phyloP scores from a whole-genome alignment of 306 rosid species.

The Dicorynia guianensis region DNA sequence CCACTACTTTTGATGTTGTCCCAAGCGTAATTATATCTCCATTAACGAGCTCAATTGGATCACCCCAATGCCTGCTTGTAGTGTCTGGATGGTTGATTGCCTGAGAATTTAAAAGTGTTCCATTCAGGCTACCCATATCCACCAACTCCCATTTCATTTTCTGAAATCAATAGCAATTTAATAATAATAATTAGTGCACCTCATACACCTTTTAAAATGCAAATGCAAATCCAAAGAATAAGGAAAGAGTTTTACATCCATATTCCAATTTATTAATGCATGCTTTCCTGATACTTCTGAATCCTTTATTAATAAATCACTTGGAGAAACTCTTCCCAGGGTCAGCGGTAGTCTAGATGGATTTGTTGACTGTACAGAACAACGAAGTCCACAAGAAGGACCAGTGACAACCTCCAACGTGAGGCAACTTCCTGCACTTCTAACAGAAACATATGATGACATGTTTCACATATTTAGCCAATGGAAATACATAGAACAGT shows the following conservation, averaged over 20 bases:
- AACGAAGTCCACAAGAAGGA: slow-evolving; percentile 74
- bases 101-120: slow-evolving; percentile 80
- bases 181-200: slow-evolving; percentile 33
- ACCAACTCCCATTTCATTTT: slow-evolving; percentile 92
- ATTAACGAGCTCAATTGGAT: slow-evolving; percentile 69
- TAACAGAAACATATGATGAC: slow-evolving; percentile 72
- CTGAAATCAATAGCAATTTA: slow-evolving; percentile 56
- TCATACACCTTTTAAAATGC: slow-evolving; percentile 30
- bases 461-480: slow-evolving; percentile 50
- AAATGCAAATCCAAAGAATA: slow-evolving; percentile 39
- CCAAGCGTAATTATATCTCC: slow-evolving; percentile 94
- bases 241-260: slow-evolving; percentile 62
- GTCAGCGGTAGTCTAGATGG: slow-evolving; percentile 73
- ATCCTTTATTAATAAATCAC: slow-evolving; percentile 81
- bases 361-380: slow-evolving; percentile 61
- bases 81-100: slow-evolving; percentile 74
- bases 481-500: slow-evolving; percentile 34
- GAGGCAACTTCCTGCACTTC: slow-evolving; percentile 96
- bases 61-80: slow-evolving; percentile 85
- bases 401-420: slow-evolving; percentile 90
- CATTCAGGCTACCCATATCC: slow-evolving; percentile 98
- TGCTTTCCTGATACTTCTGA: slow-evolving; percentile 97
- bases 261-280: slow-evolving; percentile 85
- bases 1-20: slow-evolving; percentile 78
- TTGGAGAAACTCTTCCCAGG: slow-evolving; percentile 83